Base-by-base conservation (phyloP, 1,284 basidiomycete genomes). In the Phellopilus nigrolimitatus region DNA sequence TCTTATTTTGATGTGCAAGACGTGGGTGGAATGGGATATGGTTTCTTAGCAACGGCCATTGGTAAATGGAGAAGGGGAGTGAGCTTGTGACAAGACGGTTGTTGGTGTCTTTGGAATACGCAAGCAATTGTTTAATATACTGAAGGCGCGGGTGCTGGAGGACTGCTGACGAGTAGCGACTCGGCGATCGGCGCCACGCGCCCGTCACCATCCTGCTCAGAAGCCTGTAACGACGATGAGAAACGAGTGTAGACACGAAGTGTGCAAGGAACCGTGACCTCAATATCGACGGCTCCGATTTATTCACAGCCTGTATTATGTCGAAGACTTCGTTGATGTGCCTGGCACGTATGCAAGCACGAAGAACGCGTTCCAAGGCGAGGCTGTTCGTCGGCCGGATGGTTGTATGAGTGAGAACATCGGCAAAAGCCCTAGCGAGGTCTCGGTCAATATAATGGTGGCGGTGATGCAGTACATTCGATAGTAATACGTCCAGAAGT, bases 61-160 rank as follows among this genome's bases (percentile, higher is more conserved):
- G 31, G 31, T 55, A 43, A 13, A 50, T 43, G 7, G 53, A 55
- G 33, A 55, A 55, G n/a, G 53, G 48, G 9, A 51, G 24, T 10
- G 53, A 55, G 1, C 39, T 42, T n/a, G 36, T 24, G 21, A 51
- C 25, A n/a, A 36, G 34, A 21, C 37, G 48, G 19, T 25, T 49
- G 10, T 28, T 46, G 12, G 24, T 25, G 12, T 34, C 44, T 8
- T 31, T n/a, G 25, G 31, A 19, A 13, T 15, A 15, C 9, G 21
- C 30, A 17, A 54, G 42, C 12, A 54, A 24, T n/a, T 30, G 40
- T 7, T 22, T 28, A 31, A 44, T 34, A 39, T 44, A 54, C 9
- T 27, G 41, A 39, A 54, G 39, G 15, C 37, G 40, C 5, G 47
- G 41, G 22, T 34, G 15, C 3, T 36, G 39, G 33, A 54, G 40